phyloP scores from a whole-genome alignment of 805 yeast species.

The Candida loeiensis region DNA sequence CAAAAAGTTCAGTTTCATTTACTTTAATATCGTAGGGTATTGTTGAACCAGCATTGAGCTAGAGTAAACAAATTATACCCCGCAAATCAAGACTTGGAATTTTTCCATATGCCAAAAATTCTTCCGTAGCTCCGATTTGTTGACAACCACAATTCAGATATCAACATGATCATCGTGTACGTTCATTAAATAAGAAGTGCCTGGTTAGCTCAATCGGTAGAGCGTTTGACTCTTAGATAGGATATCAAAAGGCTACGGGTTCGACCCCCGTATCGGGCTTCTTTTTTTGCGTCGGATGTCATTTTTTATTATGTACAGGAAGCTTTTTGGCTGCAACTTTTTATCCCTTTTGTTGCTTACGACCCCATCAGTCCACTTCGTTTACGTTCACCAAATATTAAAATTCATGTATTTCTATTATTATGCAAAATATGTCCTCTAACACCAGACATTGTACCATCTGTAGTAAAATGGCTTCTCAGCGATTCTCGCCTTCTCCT shows the following conservation, averaged over 20 bases:
- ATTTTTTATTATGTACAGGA: too few species aligned
- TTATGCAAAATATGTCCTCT: constrained; percentile 9
- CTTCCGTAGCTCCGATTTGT: too few species aligned
- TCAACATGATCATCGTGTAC: background rate
- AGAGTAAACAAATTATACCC: too few species aligned
- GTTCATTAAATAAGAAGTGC: constrained; percentile 2
- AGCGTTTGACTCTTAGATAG: constrained; percentile 10
- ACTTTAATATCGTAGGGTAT: too few species aligned
- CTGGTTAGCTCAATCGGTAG: constrained; percentile 12
- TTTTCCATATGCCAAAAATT: too few species aligned
- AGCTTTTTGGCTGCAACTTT: too few species aligned
- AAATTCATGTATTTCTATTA: background rate
- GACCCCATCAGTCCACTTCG: background rate
- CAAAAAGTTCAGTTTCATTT: background rate
- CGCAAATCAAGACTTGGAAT: too few species aligned
- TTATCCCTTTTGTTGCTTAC: too few species aligned
- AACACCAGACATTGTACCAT: constrained; percentile 55
- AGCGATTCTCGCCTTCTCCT: constrained; percentile 49
- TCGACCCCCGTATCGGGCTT: constrained; percentile 10
- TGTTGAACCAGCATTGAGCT: too few species aligned
- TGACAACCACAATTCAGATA: background rate
- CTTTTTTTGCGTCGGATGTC: background rate
- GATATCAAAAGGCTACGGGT: constrained; percentile 9
- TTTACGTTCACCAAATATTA: background rate
- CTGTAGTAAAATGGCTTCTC: constrained; percentile 47